Evolutionary conservation across 306 rosid genomes (phyloP).

Genomic region (Quercus glauca): DNA sequence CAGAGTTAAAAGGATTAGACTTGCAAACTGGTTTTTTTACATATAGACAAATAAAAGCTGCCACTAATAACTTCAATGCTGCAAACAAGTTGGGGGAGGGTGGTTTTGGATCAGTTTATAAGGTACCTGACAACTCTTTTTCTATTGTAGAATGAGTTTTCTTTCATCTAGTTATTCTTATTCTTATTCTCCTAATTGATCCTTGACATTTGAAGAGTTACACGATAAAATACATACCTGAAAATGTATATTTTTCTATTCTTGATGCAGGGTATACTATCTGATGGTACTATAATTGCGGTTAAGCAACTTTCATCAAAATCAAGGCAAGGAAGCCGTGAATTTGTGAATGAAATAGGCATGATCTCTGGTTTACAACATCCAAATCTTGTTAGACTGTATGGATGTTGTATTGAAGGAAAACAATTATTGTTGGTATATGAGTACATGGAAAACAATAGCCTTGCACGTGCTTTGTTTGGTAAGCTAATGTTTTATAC

Average conservation of each 20-base stretch:
- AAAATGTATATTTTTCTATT: constrained; percentile 14
- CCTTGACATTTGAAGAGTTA: not conserved
- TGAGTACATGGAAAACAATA: constrained; percentile 11
- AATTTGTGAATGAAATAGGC: constrained; percentile 25
- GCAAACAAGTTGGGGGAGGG: too few species aligned
- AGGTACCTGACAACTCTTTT: too few species aligned
- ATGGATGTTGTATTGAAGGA: constrained; percentile 25
- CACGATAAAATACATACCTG: not conserved
- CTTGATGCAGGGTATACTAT: not conserved
- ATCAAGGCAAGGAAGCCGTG: constrained; percentile 29
- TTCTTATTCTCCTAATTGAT: not conserved
- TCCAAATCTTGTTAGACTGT: constrained; percentile 23
- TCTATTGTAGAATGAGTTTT: not conserved
- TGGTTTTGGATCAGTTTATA: too few species aligned
- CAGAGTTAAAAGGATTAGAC: too few species aligned
- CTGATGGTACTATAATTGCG: constrained; percentile 21
- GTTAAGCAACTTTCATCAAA: constrained; percentile 29
- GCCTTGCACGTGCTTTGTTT: constrained; percentile 20
- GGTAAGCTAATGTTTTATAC: constrained; percentile 16
- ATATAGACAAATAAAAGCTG: too few species aligned
- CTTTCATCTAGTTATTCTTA: not conserved
- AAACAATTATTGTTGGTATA: constrained; percentile 16
- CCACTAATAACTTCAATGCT: too few species aligned
- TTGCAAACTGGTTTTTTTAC: too few species aligned
- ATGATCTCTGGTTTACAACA: constrained; percentile 27